Conservation (phyloP, 768 basidiomycete genomes). For the Rhizopogon vulgaris region DNA sequence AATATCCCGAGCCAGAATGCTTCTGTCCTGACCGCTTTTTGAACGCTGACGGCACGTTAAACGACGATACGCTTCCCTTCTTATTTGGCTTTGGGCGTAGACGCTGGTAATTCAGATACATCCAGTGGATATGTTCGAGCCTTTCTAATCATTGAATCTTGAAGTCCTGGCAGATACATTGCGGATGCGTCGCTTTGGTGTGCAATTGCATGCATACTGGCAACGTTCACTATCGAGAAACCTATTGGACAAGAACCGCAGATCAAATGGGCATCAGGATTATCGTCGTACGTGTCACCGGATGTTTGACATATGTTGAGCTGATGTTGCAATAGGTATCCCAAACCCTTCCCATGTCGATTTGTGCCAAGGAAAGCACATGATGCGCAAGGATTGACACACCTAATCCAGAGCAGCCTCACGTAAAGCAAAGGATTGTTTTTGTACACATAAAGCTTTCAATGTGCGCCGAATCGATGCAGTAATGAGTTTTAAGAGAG, state of each 20-base stretch:
- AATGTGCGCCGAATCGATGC: no score
- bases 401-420: no score
- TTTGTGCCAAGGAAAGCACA: no score
- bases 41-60: slow-evolving; percentile 5
- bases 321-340: no score
- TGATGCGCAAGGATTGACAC: no score
- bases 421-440: no score
- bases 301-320: no score
- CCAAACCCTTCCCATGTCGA: no score
- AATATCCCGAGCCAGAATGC: slow-evolving; percentile 7
- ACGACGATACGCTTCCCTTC: slow-evolving; percentile 4
- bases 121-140: neutral
- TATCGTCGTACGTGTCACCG: slow-evolving; percentile 4
- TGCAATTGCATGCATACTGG: slow-evolving; percentile 9
- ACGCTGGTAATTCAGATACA: slow-evolving; percentile 1
- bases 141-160: neutral
- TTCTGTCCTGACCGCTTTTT: slow-evolving; percentile 10
- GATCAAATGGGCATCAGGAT: slow-evolving; percentile 13
- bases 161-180: slow-evolving; percentile 1
- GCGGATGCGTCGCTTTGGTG: slow-evolving; percentile 6
- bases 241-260: slow-evolving; percentile 9
- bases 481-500: no score
- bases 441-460: neutral
- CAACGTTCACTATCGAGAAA: slow-evolving; percentile 11
- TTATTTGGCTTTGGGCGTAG: slow-evolving; percentile 11